These are phyloP conservation scores for Globisporangium canariense DNA, from an alignment of 352 stramenopile genomes.

Conservation along the genomic window DNA sequence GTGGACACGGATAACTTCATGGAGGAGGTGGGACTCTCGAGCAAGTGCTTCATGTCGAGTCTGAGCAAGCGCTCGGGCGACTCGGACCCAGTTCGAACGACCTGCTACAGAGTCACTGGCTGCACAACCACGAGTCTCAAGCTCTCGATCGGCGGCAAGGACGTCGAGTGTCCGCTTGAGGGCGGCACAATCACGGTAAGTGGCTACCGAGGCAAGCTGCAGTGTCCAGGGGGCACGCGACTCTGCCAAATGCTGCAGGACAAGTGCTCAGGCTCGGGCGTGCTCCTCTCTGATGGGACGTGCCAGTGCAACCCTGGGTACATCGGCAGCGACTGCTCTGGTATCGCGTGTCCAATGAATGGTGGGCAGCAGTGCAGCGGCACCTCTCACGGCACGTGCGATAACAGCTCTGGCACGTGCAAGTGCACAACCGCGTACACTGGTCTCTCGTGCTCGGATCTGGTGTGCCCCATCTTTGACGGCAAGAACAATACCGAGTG, in stretches of 20 bases:
- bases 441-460: slow-evolving; percentile 48
- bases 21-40: slow-evolving; percentile 46
- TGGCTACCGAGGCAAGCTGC: slow-evolving; percentile 46
- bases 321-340: slow-evolving; percentile 50
- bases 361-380: slow-evolving; percentile 42
- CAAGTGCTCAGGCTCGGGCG: slow-evolving; percentile 60
- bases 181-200: slow-evolving; percentile 50
- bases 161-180: slow-evolving; percentile 57
- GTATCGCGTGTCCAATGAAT: slow-evolving; percentile 38
- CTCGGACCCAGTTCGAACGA: slow-evolving; percentile 27
- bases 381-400: slow-evolving; percentile 37
- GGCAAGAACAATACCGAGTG: slow-evolving; percentile 55
- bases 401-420: slow-evolving; percentile 42
- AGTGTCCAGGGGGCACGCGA: slow-evolving; percentile 42
- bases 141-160: slow-evolving; percentile 44
- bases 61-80: slow-evolving; percentile 42
- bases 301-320: slow-evolving; percentile 61
- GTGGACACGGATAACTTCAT: slow-evolving; percentile 41
- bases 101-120: slow-evolving; percentile 57
- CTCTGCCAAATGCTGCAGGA: slow-evolving; percentile 68
- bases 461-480: slow-evolving; percentile 42
- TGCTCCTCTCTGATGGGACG: slow-evolving; percentile 41
- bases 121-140: slow-evolving; percentile 40
- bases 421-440: slow-evolving; percentile 48
- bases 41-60: slow-evolving; percentile 74